phyloP scores from a whole-genome alignment of 257 asterid genomes.

The Rhazya stricta region DNA sequence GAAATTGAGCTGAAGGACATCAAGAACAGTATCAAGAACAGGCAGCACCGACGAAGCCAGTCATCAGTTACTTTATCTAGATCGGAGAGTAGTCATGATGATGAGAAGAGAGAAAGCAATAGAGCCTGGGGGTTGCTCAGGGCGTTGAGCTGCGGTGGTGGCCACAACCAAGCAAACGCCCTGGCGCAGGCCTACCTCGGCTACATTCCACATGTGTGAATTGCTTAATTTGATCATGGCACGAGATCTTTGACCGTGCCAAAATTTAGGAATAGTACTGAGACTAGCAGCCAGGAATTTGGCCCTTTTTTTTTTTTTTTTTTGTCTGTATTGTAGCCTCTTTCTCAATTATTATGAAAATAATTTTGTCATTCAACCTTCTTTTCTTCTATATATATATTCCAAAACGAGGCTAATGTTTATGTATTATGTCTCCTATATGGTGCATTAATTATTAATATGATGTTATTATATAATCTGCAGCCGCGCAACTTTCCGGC shows the following conservation, averaged over 20 bases:
- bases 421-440: neutral
- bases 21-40: constrained; percentile 48
- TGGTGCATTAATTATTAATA: neutral
- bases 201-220: constrained; percentile 13
- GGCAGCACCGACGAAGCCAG: constrained; percentile 50
- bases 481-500: constrained; percentile 1
- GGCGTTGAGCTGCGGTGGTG: constrained; percentile 49
- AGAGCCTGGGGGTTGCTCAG: constrained; percentile 51
- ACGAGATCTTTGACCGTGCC: constrained; percentile 12
- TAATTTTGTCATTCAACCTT: too few relatives aligned
- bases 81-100: constrained; percentile 9
- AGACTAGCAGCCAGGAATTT: neutral
- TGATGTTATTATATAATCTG: neutral
- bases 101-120: constrained; percentile 9
- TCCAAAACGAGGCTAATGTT: too few relatives aligned
- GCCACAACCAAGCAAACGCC: constrained; percentile 24
- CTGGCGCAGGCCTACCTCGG: constrained; percentile 26
- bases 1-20: constrained; percentile 49
- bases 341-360: too few relatives aligned
- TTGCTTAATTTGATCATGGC: neutral
- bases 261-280: neutral
- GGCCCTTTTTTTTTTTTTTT: neutral
- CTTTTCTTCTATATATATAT: too few relatives aligned
- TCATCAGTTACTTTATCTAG: constrained; percentile 17
- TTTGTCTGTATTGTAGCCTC: neutral